Conservation (phyloP, 257 asterid species). For the Rauvolfia tetraphylla region DNA sequence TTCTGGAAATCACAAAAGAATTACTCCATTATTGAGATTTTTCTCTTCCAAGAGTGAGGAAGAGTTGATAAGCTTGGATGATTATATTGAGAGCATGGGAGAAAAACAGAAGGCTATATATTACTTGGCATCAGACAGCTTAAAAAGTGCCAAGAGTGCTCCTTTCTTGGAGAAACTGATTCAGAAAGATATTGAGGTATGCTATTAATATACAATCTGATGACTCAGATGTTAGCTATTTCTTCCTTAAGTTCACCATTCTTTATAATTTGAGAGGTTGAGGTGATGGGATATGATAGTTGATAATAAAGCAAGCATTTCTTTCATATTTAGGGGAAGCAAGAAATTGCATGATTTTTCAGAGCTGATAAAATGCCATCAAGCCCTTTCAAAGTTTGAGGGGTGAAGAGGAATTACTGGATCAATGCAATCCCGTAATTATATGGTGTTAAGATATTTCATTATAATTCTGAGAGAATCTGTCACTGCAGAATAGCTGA, state of each 20-base stretch:
- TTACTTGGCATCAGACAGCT: constrained; percentile 95
- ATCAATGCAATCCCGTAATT: background rate
- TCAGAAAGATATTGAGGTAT: constrained; percentile 93
- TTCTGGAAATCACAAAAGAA: constrained; percentile 89
- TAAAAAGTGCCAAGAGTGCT: constrained; percentile 92
- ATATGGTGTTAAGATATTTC: background rate
- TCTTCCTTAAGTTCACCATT: background rate
- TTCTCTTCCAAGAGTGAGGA: constrained; percentile 89
- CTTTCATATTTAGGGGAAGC: too few relatives aligned
- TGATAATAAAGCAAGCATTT: background rate
- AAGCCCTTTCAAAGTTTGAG: background rate
- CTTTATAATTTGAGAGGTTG: too few relatives aligned
- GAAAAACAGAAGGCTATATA: constrained; percentile 90
- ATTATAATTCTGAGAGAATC: background rate
- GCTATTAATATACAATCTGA: background rate
- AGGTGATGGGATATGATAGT: too few relatives aligned
- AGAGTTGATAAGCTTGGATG: constrained; percentile 82
- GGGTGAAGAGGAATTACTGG: background rate
- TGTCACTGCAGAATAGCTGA: background rate
- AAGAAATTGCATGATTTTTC: too few relatives aligned
- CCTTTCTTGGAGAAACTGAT: constrained; percentile 91
- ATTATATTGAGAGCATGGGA: constrained; percentile 91
- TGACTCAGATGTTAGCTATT: background rate
- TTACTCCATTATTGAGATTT: constrained; percentile 80
- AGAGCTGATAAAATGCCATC: background rate